A percentile compares a stretch with the other conserved stretches of the same genome.
These are phyloP conservation scores for Cordyceps pruinosa DNA, from an alignment of 2,329 filamentous ascomycete species.

Conservation along the genomic window DNA sequence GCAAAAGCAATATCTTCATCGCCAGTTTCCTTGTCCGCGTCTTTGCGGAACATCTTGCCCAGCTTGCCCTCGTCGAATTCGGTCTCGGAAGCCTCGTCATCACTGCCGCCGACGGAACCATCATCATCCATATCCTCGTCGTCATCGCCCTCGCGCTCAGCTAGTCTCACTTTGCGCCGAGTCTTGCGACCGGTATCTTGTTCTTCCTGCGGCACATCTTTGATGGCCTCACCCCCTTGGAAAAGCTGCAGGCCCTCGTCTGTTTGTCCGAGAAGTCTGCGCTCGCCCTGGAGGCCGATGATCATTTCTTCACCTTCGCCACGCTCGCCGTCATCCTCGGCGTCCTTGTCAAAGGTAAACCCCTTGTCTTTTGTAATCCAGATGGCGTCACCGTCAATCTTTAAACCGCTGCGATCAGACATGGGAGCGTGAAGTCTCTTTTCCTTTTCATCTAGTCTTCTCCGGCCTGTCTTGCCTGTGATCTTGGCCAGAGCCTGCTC, in stretches of 20 bases:
- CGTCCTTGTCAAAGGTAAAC: constrained; percentile 66
- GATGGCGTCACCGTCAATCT: constrained; percentile 95
- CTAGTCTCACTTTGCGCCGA: constrained; percentile 49
- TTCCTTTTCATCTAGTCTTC: constrained; percentile 88
- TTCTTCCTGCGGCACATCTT: constrained; percentile 38
- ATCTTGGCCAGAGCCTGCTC: constrained; percentile 80
- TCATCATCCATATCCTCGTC: constrained; percentile 52
- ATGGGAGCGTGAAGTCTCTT: constrained; percentile 95
- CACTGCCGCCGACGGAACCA: constrained; percentile 46
- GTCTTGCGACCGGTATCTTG: constrained; percentile 57
- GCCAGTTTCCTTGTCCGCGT: constrained; percentile 42
- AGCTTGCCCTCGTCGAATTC: constrained; percentile 55
- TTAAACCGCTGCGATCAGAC: constrained; percentile 92
- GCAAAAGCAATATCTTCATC: constrained; percentile 81
- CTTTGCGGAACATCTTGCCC: constrained; percentile 53
- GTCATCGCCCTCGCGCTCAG: constrained; percentile 52
- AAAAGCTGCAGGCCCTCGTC: constrained; percentile 83
- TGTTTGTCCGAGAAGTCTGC: constrained; percentile 73
- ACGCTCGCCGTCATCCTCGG: constrained; percentile 58
- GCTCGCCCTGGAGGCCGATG: constrained; percentile 76
- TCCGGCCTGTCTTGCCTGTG: constrained; percentile 72
- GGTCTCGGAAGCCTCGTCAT: constrained; percentile 44
- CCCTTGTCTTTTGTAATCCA: constrained; percentile 71
- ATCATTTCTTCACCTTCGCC: constrained; percentile 96
- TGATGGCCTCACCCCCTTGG: constrained; percentile 64